Conservation (phyloP, 768 basidiomycete species). For the Tulasnella sp. region DNA sequence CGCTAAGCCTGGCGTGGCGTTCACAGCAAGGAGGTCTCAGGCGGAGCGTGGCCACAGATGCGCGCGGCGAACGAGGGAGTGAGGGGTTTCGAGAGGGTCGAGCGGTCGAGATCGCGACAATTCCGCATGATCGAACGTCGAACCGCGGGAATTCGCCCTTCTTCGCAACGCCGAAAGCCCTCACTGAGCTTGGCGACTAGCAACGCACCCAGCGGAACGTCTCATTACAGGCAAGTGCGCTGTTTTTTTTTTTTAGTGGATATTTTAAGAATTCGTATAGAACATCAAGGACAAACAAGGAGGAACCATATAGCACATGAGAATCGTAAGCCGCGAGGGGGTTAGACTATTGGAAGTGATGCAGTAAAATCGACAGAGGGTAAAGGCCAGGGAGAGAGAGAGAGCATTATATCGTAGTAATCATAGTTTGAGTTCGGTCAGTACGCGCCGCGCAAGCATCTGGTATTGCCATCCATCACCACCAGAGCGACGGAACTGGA, state of each 20-base stretch:
- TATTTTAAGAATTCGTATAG: background rate
- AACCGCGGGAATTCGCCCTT: constrained; percentile 1
- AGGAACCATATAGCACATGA: background rate
- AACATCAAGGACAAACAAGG: background rate
- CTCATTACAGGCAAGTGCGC: background rate
- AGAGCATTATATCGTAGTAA: background rate
- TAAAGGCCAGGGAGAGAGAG: background rate
- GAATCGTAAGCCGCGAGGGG: background rate
- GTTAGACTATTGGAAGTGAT: background rate
- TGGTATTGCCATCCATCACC: constrained; percentile 98
- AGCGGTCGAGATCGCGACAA: background rate
- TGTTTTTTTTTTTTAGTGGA: background rate
- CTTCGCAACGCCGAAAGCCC: background rate
- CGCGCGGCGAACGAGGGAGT: background rate
- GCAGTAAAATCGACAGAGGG: background rate
- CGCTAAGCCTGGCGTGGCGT: background rate
- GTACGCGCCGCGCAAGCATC: constrained; percentile 83
- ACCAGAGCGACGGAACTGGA: constrained; percentile 86
- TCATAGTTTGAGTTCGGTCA: constrained; percentile 83
- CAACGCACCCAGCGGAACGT: background rate
- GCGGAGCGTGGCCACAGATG: background rate
- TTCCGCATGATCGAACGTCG: background rate
- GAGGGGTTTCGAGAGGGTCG: background rate
- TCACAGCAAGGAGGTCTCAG: background rate
- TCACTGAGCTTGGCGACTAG: background rate